These are phyloP conservation scores for Dissophora ornata DNA, from an alignment of 192 early-diverging fungal genomes.

Conservation along the genomic window DNA sequence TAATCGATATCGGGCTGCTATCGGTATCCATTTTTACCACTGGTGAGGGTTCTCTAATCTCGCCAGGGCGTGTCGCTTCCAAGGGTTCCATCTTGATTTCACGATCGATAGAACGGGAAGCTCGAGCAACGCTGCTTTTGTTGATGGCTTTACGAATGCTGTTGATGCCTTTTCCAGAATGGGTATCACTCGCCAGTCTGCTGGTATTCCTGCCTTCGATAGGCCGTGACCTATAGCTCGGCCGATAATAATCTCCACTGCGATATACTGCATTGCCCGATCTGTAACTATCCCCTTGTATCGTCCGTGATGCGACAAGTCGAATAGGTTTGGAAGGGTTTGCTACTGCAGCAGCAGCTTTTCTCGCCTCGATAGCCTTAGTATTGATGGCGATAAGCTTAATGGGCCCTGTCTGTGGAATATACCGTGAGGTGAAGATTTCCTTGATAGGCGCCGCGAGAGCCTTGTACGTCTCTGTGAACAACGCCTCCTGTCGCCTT, in stretches of 20 bases:
- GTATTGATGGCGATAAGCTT: constrained; percentile 27
- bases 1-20: constrained; percentile 14
- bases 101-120: background rate
- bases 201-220: no score
- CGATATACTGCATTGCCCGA: background rate
- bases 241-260: constrained; percentile 6
- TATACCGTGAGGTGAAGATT: constrained; percentile 39
- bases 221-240: no score
- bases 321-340: background rate
- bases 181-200: background rate
- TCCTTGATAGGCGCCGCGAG: constrained; percentile 32
- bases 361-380: background rate
- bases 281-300: background rate
- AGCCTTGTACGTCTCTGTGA: constrained; percentile 35
- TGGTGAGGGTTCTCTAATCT: background rate
- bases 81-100: background rate
- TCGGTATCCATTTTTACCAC: constrained; percentile 15
- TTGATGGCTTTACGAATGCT: background rate
- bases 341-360: no score
- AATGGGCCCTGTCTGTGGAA: constrained; percentile 13
- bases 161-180: background rate
- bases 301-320: background rate
- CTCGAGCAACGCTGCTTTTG: background rate
- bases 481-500: constrained; percentile 14
- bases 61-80: background rate